phyloP scores from a whole-genome alignment of 176 grass and related monocot species.

The Hsuehochloa calcarea region DNA sequence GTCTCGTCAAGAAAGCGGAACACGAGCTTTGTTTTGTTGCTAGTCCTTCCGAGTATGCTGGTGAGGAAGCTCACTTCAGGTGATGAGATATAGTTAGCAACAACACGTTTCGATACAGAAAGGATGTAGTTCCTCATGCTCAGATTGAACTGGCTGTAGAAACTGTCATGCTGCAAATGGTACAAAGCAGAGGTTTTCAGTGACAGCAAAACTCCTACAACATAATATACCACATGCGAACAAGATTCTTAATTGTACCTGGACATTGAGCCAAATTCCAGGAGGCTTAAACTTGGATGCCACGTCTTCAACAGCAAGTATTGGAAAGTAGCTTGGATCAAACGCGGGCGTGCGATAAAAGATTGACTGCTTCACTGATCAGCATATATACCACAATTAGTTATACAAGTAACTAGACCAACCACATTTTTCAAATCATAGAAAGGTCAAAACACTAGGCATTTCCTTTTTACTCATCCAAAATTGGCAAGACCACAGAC shows the following conservation, averaged over 20 bases:
- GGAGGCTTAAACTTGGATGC: slow-evolving; percentile 50
- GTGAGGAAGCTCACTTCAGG: slow-evolving; percentile 73
- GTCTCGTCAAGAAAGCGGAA: slow-evolving; percentile 69
- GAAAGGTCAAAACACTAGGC: slow-evolving; percentile 14
- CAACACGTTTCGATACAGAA: slow-evolving; percentile 55
- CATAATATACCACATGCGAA: neutral
- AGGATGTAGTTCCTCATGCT: slow-evolving; percentile 76
- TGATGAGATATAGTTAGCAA: slow-evolving; percentile 75
- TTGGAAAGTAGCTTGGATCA: slow-evolving; percentile 38
- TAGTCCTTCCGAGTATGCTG: slow-evolving; percentile 46
- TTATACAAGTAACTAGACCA: slow-evolving; percentile 1
- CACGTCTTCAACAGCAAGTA: slow-evolving; percentile 76
- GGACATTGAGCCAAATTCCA: slow-evolving; percentile 84
- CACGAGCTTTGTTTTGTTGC: slow-evolving; percentile 65
- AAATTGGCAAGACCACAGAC: neutral
- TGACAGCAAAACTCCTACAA: neutral
- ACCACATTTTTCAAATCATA: slow-evolving; percentile 3
- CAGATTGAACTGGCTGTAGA: slow-evolving; percentile 84
- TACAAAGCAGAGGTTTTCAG: neutral
- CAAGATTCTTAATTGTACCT: slow-evolving; percentile 43
- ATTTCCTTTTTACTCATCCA: neutral
- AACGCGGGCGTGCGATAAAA: slow-evolving; percentile 41
- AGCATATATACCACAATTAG: slow-evolving; percentile 10
- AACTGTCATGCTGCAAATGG: slow-evolving; percentile 71
- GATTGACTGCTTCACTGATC: slow-evolving; percentile 57